phyloP scores from a whole-genome alignment of 305 asterid species.

The Solanum chacoense region DNA sequence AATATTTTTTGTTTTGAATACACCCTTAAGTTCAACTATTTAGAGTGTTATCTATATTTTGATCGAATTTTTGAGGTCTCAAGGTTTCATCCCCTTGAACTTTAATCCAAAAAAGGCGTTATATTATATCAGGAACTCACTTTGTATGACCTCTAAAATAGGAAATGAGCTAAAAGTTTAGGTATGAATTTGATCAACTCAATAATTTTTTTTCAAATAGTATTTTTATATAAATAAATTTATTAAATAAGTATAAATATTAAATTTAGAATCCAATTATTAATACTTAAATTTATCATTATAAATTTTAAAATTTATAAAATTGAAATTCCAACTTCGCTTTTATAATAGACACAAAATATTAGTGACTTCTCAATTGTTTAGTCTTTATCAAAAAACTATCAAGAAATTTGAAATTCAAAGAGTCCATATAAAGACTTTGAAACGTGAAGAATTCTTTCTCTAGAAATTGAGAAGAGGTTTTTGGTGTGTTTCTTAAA shows the following conservation, averaged over 20 bases:
- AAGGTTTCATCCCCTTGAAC: not conserved
- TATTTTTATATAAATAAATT: no score
- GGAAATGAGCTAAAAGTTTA: not conserved
- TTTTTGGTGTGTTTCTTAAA: not conserved
- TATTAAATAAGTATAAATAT: no score
- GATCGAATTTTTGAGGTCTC: not conserved
- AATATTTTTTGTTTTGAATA: not conserved
- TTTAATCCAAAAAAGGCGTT: not conserved
- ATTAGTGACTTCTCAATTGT: not conserved
- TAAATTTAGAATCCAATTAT: no score
- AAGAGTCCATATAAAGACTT: not conserved
- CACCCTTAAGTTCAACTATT: not conserved
- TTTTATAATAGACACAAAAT: no score
- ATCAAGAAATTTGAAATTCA: not conserved
- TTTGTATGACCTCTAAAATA: not conserved
- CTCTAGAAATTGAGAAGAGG: not conserved
- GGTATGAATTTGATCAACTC: no score
- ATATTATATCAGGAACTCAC: not conserved
- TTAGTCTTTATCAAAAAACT: not conserved
- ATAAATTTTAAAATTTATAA: no score
- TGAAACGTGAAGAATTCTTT: not conserved
- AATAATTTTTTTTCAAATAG: no score
- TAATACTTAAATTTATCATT: no score
- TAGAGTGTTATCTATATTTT: not conserved
- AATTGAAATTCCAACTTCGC: no score